These are phyloP conservation scores for Phaeodactylum tricornutum DNA, from an alignment of 108 stramenopile species.

Conservation along the genomic window DNA sequence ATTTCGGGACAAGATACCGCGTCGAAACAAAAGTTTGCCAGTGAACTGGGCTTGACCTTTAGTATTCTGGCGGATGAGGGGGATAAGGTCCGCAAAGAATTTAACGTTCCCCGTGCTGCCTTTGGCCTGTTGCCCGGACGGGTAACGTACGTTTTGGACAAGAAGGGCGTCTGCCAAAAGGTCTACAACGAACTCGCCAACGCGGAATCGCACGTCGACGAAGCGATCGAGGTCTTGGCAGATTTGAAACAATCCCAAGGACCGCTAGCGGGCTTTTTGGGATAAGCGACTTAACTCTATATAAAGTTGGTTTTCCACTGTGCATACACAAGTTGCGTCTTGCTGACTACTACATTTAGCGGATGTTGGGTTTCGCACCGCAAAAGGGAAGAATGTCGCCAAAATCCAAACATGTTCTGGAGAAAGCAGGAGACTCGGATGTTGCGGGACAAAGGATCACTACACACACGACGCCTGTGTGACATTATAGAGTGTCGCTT, in stretches of 20 bases:
- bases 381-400: too few species aligned
- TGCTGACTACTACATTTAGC: too few species aligned
- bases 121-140: constrained; percentile 71
- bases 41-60: constrained; percentile 57
- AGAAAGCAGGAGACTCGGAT: too few species aligned
- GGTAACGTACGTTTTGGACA: constrained; percentile 73
- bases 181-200: constrained; percentile 62
- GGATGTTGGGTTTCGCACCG: too few species aligned
- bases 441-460: too few species aligned
- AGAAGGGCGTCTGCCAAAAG: constrained; percentile 44
- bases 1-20: constrained; percentile 68
- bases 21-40: constrained; percentile 72
- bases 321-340: too few species aligned
- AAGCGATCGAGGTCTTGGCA: constrained; percentile 50
- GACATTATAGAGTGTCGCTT: too few species aligned
- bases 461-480: too few species aligned
- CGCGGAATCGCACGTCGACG: constrained; percentile 62
- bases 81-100: constrained; percentile 51
- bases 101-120: constrained; percentile 56
- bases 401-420: too few species aligned
- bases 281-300: too few species aligned
- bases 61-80: constrained; percentile 71
- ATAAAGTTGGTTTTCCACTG: too few species aligned
- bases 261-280: too few species aligned
- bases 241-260: constrained; percentile 39